Conservation (phyloP, 2,329 filamentous ascomycete species). For the Phialemonium atrogriseum region DNA sequence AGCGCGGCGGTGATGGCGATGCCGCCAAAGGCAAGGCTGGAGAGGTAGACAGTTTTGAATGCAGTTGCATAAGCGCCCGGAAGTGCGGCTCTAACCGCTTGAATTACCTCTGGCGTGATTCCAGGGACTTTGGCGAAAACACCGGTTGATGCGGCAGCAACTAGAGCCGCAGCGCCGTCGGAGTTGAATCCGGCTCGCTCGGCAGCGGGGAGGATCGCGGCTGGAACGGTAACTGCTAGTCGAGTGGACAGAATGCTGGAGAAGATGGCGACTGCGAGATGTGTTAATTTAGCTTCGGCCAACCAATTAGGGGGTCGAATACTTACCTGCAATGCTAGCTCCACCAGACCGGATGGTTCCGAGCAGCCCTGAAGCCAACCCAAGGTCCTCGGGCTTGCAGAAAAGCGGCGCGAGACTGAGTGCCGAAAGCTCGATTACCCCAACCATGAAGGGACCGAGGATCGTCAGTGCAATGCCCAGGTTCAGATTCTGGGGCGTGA, state of each 20-base stretch:
- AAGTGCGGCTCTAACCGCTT: slow-evolving; percentile 21
- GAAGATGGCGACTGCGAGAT: slow-evolving; percentile 26
- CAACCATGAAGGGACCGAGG: slow-evolving; percentile 26
- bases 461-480: slow-evolving; percentile 25
- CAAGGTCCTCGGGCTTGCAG: slow-evolving; percentile 28
- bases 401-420: slow-evolving; percentile 26
- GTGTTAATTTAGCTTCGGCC: background rate
- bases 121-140: slow-evolving; percentile 20
- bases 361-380: slow-evolving; percentile 28
- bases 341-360: slow-evolving; percentile 29
- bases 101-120: slow-evolving; percentile 20
- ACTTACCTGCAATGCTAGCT: slow-evolving; percentile 5
- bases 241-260: slow-evolving; percentile 28
- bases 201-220: slow-evolving; percentile 23
- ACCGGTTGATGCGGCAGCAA: slow-evolving; percentile 20
- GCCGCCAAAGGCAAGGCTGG: slow-evolving; percentile 27
- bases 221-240: slow-evolving; percentile 23
- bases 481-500: slow-evolving; percentile 22
- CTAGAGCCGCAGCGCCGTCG: slow-evolving; percentile 21
- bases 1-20: slow-evolving; percentile 26
- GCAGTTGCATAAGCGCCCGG: slow-evolving; percentile 27
- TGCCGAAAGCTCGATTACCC: slow-evolving; percentile 24
- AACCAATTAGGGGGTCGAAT: background rate
- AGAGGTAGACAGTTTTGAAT: slow-evolving; percentile 31
- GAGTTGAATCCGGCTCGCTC: slow-evolving; percentile 26